Percentiles rank a stretch among this genome's conserved stretches.
Conservation (phyloP, 148 eudicot species). For the Fagopyrum tataricum region DNA sequence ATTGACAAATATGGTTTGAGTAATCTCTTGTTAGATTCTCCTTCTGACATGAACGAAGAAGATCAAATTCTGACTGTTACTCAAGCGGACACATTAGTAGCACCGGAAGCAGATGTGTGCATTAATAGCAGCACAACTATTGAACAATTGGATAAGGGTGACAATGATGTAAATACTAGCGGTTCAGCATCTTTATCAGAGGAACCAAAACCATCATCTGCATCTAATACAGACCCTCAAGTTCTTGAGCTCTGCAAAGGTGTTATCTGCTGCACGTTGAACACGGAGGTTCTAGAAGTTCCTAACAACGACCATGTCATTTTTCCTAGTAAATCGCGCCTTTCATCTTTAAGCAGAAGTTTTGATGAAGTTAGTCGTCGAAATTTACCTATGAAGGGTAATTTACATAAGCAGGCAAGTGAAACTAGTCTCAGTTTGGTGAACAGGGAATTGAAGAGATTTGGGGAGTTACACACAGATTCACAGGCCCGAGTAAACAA, state of each 20-base stretch:
- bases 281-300: conserved; percentile 71
- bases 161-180: conserved; percentile 15
- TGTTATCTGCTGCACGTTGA: conserved; percentile 49
- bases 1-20: conserved; percentile 31
- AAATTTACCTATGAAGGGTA: conserved; percentile 29
- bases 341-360: conserved; percentile 20
- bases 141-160: conserved; percentile 19
- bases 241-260: conserved; percentile 35
- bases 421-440: conserved; percentile 21
- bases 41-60: conserved; percentile 24
- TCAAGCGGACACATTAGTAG: conserved; percentile 27
- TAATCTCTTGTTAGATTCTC: conserved; percentile 42
- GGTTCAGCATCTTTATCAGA: conserved; percentile 17
- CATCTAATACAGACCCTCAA: conserved; percentile 24
- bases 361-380: conserved; percentile 26
- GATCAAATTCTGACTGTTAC: conserved; percentile 21
- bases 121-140: conserved; percentile 21
- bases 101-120: conserved; percentile 20
- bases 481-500: conserved; percentile 29
- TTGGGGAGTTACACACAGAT: conserved; percentile 31
- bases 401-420: conserved; percentile 16
- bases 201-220: conserved; percentile 25
- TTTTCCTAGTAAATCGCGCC: conserved; percentile 36
- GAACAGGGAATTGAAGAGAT: conserved; percentile 30
- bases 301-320: conserved; percentile 75